Evolutionary conservation across 257 asterid genomes (phyloP).

Genomic region (Lycium barbarum): DNA sequence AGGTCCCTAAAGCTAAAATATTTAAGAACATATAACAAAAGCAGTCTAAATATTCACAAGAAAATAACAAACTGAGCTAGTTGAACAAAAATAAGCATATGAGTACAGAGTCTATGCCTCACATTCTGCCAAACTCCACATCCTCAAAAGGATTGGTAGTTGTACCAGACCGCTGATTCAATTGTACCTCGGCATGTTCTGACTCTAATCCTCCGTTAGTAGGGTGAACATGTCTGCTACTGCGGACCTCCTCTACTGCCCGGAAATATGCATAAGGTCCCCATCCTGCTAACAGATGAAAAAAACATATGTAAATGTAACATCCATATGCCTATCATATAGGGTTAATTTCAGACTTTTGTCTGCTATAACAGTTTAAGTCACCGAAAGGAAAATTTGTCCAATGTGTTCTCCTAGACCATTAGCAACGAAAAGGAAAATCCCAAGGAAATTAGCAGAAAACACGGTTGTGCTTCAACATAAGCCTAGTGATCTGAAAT

Average conservation of each 20-base stretch:
- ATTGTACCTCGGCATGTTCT: slow-evolving; percentile 35
- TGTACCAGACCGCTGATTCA: slow-evolving; percentile 6
- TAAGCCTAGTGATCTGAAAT: neutral
- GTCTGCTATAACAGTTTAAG: neutral
- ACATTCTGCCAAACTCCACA: slow-evolving; percentile 44
- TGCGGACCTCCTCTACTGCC: slow-evolving; percentile 67
- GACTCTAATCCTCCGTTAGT: slow-evolving; percentile 28
- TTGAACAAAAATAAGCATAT: neutral
- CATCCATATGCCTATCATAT: neutral
- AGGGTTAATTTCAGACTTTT: neutral
- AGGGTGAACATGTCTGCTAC: slow-evolving; percentile 30
- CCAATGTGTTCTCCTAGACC: neutral
- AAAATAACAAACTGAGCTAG: neutral
- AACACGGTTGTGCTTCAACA: neutral
- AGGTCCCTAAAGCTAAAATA: neutral
- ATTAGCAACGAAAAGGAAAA: neutral
- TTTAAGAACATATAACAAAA: neutral
- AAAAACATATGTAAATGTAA: neutral
- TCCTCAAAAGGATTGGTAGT: slow-evolving; percentile 21
- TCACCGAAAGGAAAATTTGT: neutral
- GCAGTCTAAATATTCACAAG: slow-evolving; percentile 25
- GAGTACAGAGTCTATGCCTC: neutral
- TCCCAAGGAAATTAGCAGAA: neutral
- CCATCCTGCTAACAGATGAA: slow-evolving; percentile 57
- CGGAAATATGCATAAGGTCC: slow-evolving; percentile 74